Percentiles rank a stretch among this genome's conserved stretches.
phyloP scores from a whole-genome alignment of 1,284 basidiomycete species.

The Boletellus deceptivus region DNA sequence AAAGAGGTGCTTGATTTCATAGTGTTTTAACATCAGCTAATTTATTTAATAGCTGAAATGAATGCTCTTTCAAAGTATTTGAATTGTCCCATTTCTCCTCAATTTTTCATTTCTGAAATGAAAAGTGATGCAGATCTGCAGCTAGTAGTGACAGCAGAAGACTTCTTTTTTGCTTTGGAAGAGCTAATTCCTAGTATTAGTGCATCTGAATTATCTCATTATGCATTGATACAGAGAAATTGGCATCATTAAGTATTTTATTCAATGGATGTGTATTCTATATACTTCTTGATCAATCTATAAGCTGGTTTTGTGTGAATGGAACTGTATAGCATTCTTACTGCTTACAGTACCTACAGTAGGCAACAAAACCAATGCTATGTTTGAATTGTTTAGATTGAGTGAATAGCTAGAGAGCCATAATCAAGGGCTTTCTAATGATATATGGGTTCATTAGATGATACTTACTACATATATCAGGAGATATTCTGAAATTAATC shows the following conservation, averaged over 20 bases:
- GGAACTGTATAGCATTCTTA: no score
- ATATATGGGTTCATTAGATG: no score
- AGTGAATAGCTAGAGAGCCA: no score
- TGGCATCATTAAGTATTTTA: conserved; percentile 12
- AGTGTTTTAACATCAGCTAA: background rate
- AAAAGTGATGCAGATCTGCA: conserved; percentile 72
- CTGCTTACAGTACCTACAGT: no score
- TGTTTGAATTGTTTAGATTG: no score
- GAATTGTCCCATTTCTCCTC: conserved; percentile 79
- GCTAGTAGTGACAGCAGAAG: conserved; percentile 69
- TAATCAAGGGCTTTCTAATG: no score
- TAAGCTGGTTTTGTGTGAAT: no score
- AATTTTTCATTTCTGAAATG: conserved; percentile 91
- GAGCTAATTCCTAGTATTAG: conserved; percentile 88
- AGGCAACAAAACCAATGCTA: accelerated
- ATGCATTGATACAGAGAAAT: conserved; percentile 38
- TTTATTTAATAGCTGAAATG: conserved; percentile 41
- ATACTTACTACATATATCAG: no score
- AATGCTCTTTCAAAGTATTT: conserved; percentile 47
- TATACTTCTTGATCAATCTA: no score
- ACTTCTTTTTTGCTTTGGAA: conserved; percentile 77
- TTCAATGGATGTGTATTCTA: background rate
- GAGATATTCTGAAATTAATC: no score
- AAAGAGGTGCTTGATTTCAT: conserved; percentile 48
- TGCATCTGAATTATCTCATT: conserved; percentile 87